Conservation (phyloP, 2,329 filamentous ascomycete species). For the Pseudohalonectria lignicola region DNA sequence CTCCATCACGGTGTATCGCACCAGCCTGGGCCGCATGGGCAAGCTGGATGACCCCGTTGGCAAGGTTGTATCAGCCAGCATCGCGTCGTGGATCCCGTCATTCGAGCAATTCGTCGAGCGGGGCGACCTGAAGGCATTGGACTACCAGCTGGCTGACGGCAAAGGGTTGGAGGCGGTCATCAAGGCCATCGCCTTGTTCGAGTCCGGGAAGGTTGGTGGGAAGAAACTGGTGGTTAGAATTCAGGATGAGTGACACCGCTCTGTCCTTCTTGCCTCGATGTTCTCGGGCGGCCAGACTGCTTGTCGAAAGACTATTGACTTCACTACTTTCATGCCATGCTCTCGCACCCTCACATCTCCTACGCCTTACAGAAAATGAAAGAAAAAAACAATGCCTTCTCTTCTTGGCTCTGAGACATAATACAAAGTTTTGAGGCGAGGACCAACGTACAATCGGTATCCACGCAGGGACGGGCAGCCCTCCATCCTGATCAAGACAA, state of each 20-base stretch:
- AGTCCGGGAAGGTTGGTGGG: slow-evolving; percentile 10
- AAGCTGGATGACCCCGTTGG: slow-evolving; percentile 8
- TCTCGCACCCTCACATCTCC: no score
- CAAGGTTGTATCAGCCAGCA: slow-evolving; percentile 7
- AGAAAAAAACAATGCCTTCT: no score
- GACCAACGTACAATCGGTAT: no score
- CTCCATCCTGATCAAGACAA: no score
- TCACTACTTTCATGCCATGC: no score
- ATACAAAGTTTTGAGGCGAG: no score
- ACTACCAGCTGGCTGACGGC: slow-evolving; percentile 11
- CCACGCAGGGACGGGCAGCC: no score
- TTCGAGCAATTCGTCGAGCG: slow-evolving; percentile 12
- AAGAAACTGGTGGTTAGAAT: slow-evolving; percentile 17
- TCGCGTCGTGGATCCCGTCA: slow-evolving; percentile 8
- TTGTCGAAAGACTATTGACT: no score
- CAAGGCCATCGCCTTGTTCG: slow-evolving; percentile 10
- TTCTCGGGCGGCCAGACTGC: no score
- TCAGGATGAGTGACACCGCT: slow-evolving; percentile 5
- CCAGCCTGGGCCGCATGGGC: slow-evolving; percentile 14
- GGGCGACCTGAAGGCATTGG: slow-evolving; percentile 13
- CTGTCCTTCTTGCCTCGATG: no score
- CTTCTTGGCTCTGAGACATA: no score
- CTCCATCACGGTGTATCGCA: slow-evolving; percentile 13
- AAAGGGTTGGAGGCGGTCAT: slow-evolving; percentile 14
- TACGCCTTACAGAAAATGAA: no score